Conservation (phyloP, 1,284 basidiomycete genomes). For the Caloboletus firmus region DNA sequence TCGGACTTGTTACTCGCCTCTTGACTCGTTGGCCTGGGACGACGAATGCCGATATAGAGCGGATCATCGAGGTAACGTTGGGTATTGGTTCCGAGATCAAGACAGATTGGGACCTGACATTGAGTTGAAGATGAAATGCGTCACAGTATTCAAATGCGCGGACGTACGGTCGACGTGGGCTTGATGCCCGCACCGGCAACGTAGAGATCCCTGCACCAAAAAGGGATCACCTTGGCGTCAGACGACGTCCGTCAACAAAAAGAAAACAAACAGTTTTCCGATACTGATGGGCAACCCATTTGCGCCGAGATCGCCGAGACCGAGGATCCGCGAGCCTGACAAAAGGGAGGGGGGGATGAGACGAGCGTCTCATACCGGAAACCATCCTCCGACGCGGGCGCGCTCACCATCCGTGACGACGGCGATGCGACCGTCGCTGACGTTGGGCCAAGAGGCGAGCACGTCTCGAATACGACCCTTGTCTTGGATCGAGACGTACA, state of each 20-base stretch:
- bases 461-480: slow-evolving; percentile 66
- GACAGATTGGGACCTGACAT: slow-evolving; percentile 62
- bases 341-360: background rate
- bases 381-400: background rate
- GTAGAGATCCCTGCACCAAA: slow-evolving; percentile 54
- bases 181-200: slow-evolving; percentile 69
- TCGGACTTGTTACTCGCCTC: slow-evolving; percentile 39
- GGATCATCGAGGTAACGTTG: slow-evolving; percentile 73
- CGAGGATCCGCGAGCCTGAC: slow-evolving; percentile 67
- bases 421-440: slow-evolving; percentile 57
- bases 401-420: slow-evolving; percentile 73
- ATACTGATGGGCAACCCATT: slow-evolving; percentile 78
- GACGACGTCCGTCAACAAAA: background rate
- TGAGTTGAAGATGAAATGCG: background rate
- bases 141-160: background rate
- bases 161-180: slow-evolving; percentile 49
- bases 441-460: slow-evolving; percentile 59
- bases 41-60: slow-evolving; percentile 75
- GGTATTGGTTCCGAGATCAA: slow-evolving; percentile 80
- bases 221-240: too few relatives aligned
- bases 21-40: slow-evolving; percentile 52
- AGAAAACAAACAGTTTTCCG: slow-evolving; percentile 65
- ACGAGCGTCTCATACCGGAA: background rate
- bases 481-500: slow-evolving; percentile 72
- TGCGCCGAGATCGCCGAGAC: slow-evolving; percentile 77